phyloP scores from a whole-genome alignment of 306 rosid genomes.

The Citrullus amarus region DNA sequence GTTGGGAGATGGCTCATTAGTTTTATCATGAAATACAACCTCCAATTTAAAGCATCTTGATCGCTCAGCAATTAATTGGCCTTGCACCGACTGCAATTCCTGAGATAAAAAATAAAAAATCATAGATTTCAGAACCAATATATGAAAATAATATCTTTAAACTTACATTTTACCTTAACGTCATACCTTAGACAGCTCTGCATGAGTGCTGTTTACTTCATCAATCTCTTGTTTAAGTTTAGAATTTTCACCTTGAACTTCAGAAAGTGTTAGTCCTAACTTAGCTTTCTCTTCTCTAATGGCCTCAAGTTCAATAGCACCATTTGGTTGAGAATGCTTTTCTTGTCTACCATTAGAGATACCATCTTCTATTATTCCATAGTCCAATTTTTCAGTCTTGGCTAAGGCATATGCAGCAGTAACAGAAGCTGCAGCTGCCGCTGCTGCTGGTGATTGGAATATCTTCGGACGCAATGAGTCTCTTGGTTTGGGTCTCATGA shows the following conservation, averaged over 20 bases:
- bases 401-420: conserved; percentile 88
- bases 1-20: neutral
- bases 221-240: conserved; percentile 26
- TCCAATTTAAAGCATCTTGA: conserved; percentile 92
- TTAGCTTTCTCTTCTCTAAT: conserved; percentile 44
- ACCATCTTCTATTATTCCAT: conserved; percentile 24
- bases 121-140: neutral
- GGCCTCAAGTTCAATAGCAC: conserved; percentile 27
- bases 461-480: conserved; percentile 60
- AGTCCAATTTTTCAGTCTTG: conserved; percentile 62
- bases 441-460: conserved; percentile 92
- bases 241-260: conserved; percentile 35
- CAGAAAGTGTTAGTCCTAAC: conserved; percentile 42
- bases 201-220: conserved; percentile 57
- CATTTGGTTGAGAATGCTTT: conserved; percentile 24
- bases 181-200: conserved; percentile 80
- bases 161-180: neutral
- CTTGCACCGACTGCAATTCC: conserved; percentile 92
- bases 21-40: conserved; percentile 26
- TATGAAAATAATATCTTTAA: neutral
- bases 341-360: conserved; percentile 30
- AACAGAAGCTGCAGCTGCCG: conserved; percentile 97
- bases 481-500: conserved; percentile 70
- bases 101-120: conserved; percentile 26
- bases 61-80: conserved; percentile 83